A percentile compares a stretch with the other conserved stretches of the same genome.
Conservation (phyloP, 352 stramenopile genomes). For the Aphanomyces cochlioides region DNA sequence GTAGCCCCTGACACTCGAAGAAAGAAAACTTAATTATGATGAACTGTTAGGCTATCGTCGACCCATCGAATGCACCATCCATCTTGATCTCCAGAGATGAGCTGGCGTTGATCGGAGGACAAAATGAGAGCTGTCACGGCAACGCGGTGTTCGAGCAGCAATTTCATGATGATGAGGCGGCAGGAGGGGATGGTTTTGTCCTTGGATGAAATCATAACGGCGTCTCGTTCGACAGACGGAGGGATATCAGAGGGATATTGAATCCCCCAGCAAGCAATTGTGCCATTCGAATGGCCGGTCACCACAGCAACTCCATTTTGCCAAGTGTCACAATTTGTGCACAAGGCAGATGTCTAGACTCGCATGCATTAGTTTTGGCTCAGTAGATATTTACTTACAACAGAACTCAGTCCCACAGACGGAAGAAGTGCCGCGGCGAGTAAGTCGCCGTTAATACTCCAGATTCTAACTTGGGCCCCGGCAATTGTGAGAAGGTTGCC, state of each 20-base stretch:
- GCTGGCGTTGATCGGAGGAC: constrained; percentile 55
- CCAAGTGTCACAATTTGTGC: constrained; percentile 69
- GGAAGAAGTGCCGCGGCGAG: constrained; percentile 47
- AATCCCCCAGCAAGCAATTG: constrained; percentile 67
- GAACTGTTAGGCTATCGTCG: constrained; percentile 67
- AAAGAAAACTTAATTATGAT: constrained; percentile 35
- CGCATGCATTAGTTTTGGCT: not conserved
- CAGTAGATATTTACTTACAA: constrained; percentile 39
- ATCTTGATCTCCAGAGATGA: constrained; percentile 62
- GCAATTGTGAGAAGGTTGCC: constrained; percentile 60
- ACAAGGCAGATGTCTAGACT: constrained; percentile 49
- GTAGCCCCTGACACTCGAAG: too few species aligned
- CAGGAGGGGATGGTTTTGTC: constrained; percentile 45
- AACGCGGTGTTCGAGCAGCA: constrained; percentile 61
- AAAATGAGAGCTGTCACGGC: constrained; percentile 59
- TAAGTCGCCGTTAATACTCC: constrained; percentile 78
- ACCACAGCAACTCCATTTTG: constrained; percentile 61
- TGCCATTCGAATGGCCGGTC: constrained; percentile 66
- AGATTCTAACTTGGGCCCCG: constrained; percentile 51
- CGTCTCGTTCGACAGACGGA: not conserved
- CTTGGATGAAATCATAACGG: not conserved
- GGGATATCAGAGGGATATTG: constrained; percentile 56
- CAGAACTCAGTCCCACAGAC: constrained; percentile 44
- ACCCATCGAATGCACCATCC: constrained; percentile 76
- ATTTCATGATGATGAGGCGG: constrained; percentile 69